Evolutionary conservation across 1,284 basidiomycete species (phyloP).

Genomic region (Mycena citricolor): DNA sequence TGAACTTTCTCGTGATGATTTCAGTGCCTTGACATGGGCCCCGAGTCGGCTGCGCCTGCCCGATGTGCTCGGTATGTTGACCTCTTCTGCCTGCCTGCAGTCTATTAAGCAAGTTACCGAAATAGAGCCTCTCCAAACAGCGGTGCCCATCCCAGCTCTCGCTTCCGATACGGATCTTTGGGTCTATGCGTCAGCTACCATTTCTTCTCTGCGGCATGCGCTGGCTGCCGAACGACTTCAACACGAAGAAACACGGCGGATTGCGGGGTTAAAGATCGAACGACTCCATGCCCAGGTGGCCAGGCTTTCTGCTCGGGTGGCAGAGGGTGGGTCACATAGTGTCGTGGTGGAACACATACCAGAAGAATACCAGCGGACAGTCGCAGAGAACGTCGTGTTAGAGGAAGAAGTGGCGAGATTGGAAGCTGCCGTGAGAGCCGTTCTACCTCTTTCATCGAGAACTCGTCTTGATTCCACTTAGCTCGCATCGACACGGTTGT

Average conservation of each 20-base stretch:
- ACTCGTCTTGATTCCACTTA: not conserved
- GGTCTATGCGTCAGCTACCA: slow-evolving; percentile 42
- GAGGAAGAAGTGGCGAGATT: slow-evolving; percentile 7
- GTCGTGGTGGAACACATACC: not conserved
- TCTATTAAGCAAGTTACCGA: not conserved
- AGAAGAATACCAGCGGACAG: too few relatives aligned
- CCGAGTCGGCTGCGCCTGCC: slow-evolving; percentile 47
- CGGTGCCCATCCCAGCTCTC: not conserved
- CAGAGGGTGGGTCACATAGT: slow-evolving; percentile 32
- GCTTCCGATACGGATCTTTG: slow-evolving; percentile 25
- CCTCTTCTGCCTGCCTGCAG: not conserved
- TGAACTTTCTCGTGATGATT: slow-evolving; percentile 47
- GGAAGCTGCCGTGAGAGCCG: not conserved
- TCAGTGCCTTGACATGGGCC: slow-evolving; percentile 52
- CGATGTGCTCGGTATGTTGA: slow-evolving; percentile 42
- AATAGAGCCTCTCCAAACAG: slow-evolving; percentile 13
- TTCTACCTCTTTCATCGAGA: not conserved
- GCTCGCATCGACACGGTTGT: too few relatives aligned
- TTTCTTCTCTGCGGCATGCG: slow-evolving; percentile 43
- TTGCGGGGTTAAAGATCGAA: slow-evolving; percentile 43
- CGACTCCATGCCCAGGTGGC: slow-evolving; percentile 55
- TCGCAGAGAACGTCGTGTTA: not conserved
- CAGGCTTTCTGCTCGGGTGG: slow-evolving; percentile 54
- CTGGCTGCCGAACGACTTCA: slow-evolving; percentile 46
- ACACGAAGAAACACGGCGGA: slow-evolving; percentile 40